phyloP scores from a whole-genome alignment of 257 asterid genomes.

The Rehmannia glutinosa region DNA sequence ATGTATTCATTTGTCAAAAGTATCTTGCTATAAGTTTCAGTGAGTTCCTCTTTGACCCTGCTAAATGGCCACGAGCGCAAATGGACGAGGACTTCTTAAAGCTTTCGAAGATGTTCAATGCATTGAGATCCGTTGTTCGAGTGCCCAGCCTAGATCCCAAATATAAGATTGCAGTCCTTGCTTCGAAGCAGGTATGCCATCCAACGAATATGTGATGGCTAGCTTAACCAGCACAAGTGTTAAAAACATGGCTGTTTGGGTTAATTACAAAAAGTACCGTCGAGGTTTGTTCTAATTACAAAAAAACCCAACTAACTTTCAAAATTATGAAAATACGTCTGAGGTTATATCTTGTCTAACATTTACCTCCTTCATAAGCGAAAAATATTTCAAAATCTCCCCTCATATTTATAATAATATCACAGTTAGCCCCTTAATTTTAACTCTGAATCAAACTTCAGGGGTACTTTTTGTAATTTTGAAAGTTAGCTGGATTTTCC shows the following conservation, averaged over 20 bases:
- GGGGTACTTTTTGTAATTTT: too few species aligned
- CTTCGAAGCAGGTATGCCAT: slow-evolving; percentile 75
- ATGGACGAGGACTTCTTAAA: slow-evolving; percentile 75
- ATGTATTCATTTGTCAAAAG: slow-evolving; percentile 11
- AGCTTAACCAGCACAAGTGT: not conserved
- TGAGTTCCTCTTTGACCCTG: slow-evolving; percentile 80
- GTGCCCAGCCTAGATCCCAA: slow-evolving; percentile 76
- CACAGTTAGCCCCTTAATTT: too few species aligned
- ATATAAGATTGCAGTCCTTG: slow-evolving; percentile 74
- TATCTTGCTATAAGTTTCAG: slow-evolving; percentile 44
- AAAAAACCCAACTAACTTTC: too few species aligned
- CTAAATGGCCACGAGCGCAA: slow-evolving; percentile 75
- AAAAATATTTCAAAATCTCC: too few species aligned
- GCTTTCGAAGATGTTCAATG: slow-evolving; percentile 64
- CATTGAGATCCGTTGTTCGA: slow-evolving; percentile 71
- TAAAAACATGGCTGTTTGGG: not conserved
- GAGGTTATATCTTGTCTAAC: too few species aligned
- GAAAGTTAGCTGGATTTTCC: too few species aligned
- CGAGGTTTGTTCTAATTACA: too few species aligned
- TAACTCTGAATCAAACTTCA: too few species aligned
- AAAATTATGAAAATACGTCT: too few species aligned
- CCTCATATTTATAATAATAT: too few species aligned
- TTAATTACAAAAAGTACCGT: too few species aligned
- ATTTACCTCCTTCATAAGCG: too few species aligned
- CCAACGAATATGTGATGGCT: not conserved